phyloP scores from a whole-genome alignment of 2,329 filamentous ascomycete genomes.

The Leptoxyphium fumago region DNA sequence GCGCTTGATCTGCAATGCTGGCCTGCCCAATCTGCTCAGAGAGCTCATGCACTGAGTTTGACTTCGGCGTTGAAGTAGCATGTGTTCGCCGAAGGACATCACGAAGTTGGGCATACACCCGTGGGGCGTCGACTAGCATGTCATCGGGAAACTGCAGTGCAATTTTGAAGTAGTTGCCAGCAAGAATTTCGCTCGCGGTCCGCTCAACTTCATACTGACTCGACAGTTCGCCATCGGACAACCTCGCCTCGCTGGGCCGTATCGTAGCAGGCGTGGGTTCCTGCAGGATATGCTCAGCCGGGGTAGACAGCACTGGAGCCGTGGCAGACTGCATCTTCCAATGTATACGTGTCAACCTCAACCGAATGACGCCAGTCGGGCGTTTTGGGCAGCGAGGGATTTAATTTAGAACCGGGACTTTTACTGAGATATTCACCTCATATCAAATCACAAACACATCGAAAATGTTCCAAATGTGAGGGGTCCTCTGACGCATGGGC shows the following conservation, averaged over 20 bases:
- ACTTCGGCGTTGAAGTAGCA: not conserved
- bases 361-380: not conserved
- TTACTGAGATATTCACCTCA: too few species aligned
- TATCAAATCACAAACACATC: too few species aligned
- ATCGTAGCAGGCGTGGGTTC: constrained; percentile 31
- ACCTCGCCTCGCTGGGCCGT: constrained; percentile 11
- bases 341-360: not conserved
- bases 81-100: constrained; percentile 27
- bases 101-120: constrained; percentile 55
- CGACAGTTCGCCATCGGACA: constrained; percentile 55
- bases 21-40: not conserved
- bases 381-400: not conserved
- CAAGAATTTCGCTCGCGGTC: constrained; percentile 61
- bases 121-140: constrained; percentile 75
- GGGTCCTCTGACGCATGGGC: too few species aligned
- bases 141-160: constrained; percentile 92
- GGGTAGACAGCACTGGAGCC: constrained; percentile 47
- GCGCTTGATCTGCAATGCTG: not conserved
- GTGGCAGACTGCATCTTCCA: not conserved
- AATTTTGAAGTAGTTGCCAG: constrained; percentile 57
- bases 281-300: constrained; percentile 46
- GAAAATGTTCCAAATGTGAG: too few species aligned
- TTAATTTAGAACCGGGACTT: too few species aligned
- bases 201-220: constrained; percentile 73
- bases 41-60: not conserved